These are phyloP conservation scores for Lantana camara DNA, from an alignment of 257 asterid genomes.

Conservation along the genomic window DNA sequence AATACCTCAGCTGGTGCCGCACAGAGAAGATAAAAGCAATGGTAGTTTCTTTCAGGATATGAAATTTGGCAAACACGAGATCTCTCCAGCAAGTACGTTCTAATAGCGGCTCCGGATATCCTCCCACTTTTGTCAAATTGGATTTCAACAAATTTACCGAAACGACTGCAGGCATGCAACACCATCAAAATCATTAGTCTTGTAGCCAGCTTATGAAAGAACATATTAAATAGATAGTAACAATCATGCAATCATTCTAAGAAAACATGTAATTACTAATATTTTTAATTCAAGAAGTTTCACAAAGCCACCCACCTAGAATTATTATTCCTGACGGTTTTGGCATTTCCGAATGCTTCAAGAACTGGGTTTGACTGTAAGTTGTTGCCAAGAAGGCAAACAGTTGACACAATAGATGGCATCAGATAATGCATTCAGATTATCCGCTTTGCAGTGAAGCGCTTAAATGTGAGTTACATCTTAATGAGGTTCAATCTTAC, in stretches of 20 bases:
- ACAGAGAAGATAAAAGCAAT: constrained; percentile 97
- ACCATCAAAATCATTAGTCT: constrained; percentile 26
- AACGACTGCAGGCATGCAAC: constrained; percentile 67
- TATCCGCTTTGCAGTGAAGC: background rate
- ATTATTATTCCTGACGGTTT: constrained; percentile 92
- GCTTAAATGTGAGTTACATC: constrained; percentile 24
- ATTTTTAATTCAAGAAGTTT: constrained; percentile 23
- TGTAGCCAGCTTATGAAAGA: constrained; percentile 6
- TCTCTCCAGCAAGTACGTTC: constrained; percentile 97
- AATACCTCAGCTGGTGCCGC: constrained; percentile 92
- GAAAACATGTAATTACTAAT: background rate
- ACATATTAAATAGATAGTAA: background rate
- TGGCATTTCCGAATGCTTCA: constrained; percentile 99
- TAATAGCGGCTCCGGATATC: constrained; percentile 97
- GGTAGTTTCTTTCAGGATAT: constrained; percentile 96
- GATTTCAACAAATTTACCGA: constrained; percentile 99
- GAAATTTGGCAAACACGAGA: constrained; percentile 99
- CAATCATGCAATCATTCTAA: constrained; percentile 15
- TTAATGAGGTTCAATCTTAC: constrained; percentile 51
- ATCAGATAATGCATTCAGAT: constrained; percentile 11
- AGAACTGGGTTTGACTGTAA: constrained; percentile 96
- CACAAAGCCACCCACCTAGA: constrained; percentile 66
- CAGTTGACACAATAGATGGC: constrained; percentile 21
- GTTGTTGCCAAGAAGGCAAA: constrained; percentile 27
- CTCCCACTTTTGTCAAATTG: constrained; percentile 96